Percentiles rank a stretch among this genome's conserved stretches.
Evolutionary conservation across 2,329 filamentous ascomycete genomes (phyloP).

Genomic region (Penicillium polonicum): DNA sequence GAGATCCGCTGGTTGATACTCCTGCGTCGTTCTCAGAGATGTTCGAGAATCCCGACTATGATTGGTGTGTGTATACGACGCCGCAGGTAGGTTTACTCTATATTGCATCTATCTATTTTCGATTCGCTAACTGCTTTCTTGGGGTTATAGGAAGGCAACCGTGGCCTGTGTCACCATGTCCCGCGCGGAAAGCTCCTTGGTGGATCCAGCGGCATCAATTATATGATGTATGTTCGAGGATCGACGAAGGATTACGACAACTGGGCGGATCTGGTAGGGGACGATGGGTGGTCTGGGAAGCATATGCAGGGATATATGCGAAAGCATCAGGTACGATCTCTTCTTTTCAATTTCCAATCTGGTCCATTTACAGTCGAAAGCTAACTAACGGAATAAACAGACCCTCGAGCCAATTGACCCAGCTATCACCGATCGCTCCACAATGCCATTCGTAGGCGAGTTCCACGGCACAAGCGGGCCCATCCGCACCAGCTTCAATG

Average conservation of each 20-base stretch:
- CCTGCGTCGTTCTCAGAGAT: slow-evolving; percentile 25
- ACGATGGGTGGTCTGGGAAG: slow-evolving; percentile 29
- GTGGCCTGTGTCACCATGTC: slow-evolving; percentile 22
- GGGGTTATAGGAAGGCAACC: slow-evolving; percentile 18
- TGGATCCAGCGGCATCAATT: slow-evolving; percentile 38
- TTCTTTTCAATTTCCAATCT: not conserved
- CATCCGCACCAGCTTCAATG: slow-evolving; percentile 19
- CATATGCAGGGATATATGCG: slow-evolving; percentile 25
- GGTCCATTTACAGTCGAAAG: not conserved
- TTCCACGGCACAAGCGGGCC: slow-evolving; percentile 18
- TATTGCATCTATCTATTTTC: not conserved
- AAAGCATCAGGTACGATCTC: slow-evolving; percentile 19
- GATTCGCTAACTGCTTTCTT: not conserved
- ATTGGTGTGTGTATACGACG: slow-evolving; percentile 35
- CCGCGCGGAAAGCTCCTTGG: slow-evolving; percentile 36
- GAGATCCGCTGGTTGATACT: slow-evolving; percentile 30
- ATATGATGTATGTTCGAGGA: slow-evolving; percentile 46
- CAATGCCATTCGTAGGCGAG: slow-evolving; percentile 17
- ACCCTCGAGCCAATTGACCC: slow-evolving; percentile 31
- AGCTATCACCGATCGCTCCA: slow-evolving; percentile 19
- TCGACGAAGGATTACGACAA: slow-evolving; percentile 32
- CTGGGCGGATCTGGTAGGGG: slow-evolving; percentile 33
- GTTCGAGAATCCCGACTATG: slow-evolving; percentile 35
- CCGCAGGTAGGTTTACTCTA: slow-evolving; percentile 23
- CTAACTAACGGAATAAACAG: slow-evolving; percentile 11